These are phyloP conservation scores for Fusarium zealandicum DNA, from an alignment of 2,329 filamentous ascomycete species.

Conservation along the genomic window DNA sequence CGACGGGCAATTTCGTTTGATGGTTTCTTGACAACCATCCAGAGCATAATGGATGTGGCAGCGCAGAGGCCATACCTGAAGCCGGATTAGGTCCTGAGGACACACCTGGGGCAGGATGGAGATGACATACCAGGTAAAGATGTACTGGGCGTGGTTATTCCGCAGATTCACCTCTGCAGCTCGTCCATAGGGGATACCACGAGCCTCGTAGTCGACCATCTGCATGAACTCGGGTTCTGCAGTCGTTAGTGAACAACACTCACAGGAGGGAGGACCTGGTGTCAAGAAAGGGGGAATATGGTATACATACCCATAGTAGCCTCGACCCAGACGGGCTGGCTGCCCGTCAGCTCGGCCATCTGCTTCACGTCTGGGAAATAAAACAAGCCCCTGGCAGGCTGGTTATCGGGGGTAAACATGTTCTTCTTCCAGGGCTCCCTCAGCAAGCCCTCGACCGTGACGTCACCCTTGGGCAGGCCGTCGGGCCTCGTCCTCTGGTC, in stretches of 20 bases:
- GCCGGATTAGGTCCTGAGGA: not conserved
- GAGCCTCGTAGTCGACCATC: constrained; percentile 75
- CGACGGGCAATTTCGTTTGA: constrained; percentile 74
- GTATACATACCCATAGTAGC: constrained; percentile 80
- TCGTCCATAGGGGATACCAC: constrained; percentile 89
- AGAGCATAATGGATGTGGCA: constrained; percentile 94
- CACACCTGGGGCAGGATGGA: not conserved
- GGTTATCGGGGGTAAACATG: constrained; percentile 92
- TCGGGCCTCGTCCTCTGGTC: constrained; percentile 70
- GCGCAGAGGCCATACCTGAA: constrained; percentile 82
- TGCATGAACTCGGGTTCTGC: constrained; percentile 80
- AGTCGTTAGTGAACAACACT: constrained; percentile 22
- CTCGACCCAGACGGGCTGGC: constrained; percentile 93
- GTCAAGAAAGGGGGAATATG: not conserved
- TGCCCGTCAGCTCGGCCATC: constrained; percentile 85
- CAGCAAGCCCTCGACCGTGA: constrained; percentile 83
- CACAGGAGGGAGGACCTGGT: not conserved
- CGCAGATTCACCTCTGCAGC: constrained; percentile 88
- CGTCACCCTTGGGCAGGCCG: constrained; percentile 72
- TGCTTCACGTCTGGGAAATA: constrained; percentile 94
- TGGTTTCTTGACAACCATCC: constrained; percentile 91
- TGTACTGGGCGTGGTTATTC: constrained; percentile 98
- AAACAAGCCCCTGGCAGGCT: constrained; percentile 82
- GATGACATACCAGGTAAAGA: constrained; percentile 88
- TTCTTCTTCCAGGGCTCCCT: constrained; percentile 96